Base-by-base conservation (phyloP, 768 basidiomycete species). In the Leucosporidium creatinivorum region DNA sequence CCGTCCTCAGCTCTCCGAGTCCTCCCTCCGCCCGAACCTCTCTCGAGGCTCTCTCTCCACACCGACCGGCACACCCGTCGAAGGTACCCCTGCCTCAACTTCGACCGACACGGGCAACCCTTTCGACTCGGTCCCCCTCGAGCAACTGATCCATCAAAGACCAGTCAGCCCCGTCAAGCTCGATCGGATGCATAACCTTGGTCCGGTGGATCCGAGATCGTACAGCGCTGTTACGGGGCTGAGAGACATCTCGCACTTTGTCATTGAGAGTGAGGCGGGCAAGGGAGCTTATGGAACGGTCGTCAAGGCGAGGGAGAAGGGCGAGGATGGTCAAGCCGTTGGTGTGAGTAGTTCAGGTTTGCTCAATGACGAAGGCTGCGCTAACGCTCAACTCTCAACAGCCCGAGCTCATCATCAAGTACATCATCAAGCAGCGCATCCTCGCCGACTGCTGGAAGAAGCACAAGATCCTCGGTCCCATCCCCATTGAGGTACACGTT, bases 391-490 rank as follows among this genome's bases (percentile, higher is more conserved):
- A 19, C 18, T 33, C 33, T 39, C 15, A n/a, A 12, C 74, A 93
- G 91, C 88, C 92, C 5, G 86, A 89, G 48, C 80, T 96, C 67
- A 88, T 99, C 74, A 92, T 99, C 79, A 99, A 99, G 77, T 93
- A 96, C 79, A 87, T 98, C 75, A 93, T 98, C 82, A 98, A 98
- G 79, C 93, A 91, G 57, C 89, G 96, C 61, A 99, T 99, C 67
- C 84, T 99, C 61, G 94, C 94, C 36, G 94, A 99, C 80, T 98
- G 94, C 79, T 99, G 96, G 96, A 98, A 98, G 81, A 90, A 89
- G 76, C 94, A 99, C 77, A 89, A 89, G 52, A 85, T 87, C 69
- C 85, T 89, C 77, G 94, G 94, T 65, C 96, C 96, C 12, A 96
- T 98, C 75, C 94, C 96, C 21, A 94, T 98, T 80, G 96, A 99